Evolutionary conservation across 345 rosid species (phyloP).

Genomic region (Ceriops zippeliana): DNA sequence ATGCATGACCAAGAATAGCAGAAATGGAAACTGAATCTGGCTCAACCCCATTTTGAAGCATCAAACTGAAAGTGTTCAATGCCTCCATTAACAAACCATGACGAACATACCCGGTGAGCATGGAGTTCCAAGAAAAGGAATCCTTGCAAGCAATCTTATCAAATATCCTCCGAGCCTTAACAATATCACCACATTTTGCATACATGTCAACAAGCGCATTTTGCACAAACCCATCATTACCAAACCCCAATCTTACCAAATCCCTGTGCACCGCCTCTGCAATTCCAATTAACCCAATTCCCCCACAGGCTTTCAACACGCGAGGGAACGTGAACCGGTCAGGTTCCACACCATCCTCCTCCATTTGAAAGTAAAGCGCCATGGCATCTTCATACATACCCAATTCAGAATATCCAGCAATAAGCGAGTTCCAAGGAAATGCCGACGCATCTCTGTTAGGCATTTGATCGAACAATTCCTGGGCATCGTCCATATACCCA

Average conservation of each 20-base stretch:
- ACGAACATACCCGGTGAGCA: constrained; percentile 59
- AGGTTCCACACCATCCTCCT: constrained; percentile 71
- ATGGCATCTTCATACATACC: constrained; percentile 73
- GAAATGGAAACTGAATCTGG: constrained; percentile 77
- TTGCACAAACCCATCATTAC: constrained; percentile 50
- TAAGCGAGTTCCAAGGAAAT: constrained; percentile 86
- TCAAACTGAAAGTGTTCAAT: constrained; percentile 39
- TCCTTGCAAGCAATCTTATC: constrained; percentile 55
- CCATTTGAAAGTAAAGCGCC: constrained; percentile 89
- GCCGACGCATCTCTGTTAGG: constrained; percentile 43
- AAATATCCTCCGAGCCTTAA: constrained; percentile 62
- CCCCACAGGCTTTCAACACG: constrained; percentile 75
- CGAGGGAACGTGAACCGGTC: constrained; percentile 81
- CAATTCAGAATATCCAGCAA: constrained; percentile 65
- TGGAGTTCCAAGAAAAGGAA: constrained; percentile 72
- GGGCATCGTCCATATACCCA: constrained; percentile 58
- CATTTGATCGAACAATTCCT: constrained; percentile 82
- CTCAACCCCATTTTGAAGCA: constrained; percentile 51
- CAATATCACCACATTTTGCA: constrained; percentile 89
- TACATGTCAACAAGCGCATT: constrained; percentile 90
- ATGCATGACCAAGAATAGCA: constrained; percentile 44
- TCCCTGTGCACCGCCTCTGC: constrained; percentile 79
- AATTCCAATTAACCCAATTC: constrained; percentile 62
- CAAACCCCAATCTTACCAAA: constrained; percentile 64
- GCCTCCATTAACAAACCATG: constrained; percentile 62